Conservation (phyloP, 331 rosid genomes). For the Phaseolus coccineus region DNA sequence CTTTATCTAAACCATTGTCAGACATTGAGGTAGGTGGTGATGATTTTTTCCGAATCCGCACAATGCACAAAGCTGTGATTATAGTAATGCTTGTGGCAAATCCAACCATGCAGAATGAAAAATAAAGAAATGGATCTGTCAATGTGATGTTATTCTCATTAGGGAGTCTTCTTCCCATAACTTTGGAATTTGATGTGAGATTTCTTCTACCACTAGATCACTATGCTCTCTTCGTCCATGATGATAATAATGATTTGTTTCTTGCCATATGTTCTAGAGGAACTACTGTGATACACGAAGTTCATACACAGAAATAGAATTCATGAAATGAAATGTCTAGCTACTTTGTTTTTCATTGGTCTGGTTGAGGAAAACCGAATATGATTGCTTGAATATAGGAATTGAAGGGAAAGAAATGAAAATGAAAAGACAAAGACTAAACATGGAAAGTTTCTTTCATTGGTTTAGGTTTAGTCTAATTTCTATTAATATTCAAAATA, state of each 20-base stretch:
- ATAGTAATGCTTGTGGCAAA: slow-evolving; percentile 60
- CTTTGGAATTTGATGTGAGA: background rate
- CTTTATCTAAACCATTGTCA: background rate
- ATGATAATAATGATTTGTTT: slow-evolving; percentile 2
- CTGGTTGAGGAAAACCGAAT: slow-evolving; percentile 43
- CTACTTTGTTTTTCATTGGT: background rate
- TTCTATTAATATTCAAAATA: background rate
- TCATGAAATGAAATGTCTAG: slow-evolving; percentile 8
- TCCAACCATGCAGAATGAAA: slow-evolving; percentile 52
- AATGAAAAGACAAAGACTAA: slow-evolving; percentile 18
- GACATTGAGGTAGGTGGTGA: background rate
- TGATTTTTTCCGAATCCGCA: slow-evolving; percentile 42
- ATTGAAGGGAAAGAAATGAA: slow-evolving; percentile 36
- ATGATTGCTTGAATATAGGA: slow-evolving; percentile 60
- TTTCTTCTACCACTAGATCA: slow-evolving; percentile 27
- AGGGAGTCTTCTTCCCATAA: slow-evolving; percentile 78
- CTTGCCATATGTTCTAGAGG: background rate
- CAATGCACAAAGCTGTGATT: slow-evolving; percentile 63
- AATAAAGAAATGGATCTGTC: slow-evolving; percentile 49
- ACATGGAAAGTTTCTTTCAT: slow-evolving; percentile 9
- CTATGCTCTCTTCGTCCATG: slow-evolving; percentile 8
- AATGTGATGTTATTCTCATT: slow-evolving; percentile 45
- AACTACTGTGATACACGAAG: background rate
- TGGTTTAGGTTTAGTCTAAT: slow-evolving; percentile 16
- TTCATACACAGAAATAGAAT: background rate